Evolutionary conservation across 164 flowering plant genomes (phyloP), one percentile per base, ranked within the genome.

Genomic region (Litsea cubeba): DNA sequence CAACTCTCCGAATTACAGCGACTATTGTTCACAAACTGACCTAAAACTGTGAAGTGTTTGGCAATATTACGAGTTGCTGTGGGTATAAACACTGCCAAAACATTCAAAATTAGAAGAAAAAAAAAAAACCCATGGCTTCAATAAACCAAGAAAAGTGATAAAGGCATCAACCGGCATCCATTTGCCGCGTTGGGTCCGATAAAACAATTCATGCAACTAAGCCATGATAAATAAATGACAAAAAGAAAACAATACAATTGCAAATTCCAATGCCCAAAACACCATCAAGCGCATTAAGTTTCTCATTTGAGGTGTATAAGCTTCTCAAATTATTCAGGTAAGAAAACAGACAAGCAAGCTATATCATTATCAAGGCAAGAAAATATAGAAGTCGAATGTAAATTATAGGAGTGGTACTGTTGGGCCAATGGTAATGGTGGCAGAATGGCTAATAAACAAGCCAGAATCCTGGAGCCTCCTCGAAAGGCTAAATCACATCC

Each of bases 61-160:
- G 81, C 54, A 54, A 71, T 65, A 50, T 71, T 46, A 72, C 51
- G 1, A 50, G 50, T 18, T 64, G 50, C 81, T 69, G 54, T 6
- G 2, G 54, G 72, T 11, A 78, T 69, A 65, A 68, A 46, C 40
- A n/a, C 83, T 78, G 84, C 73, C 51, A 76, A 77, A 50, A 57
- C 50, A 76, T 20, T 69, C 26, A 20, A 17, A 15, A 58, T 50
- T 57, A 69, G 67, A 65, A 58, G 68, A 28, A 25, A 66, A 22
- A 18, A 69, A 62, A 65, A 58, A 68, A 18, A 1, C n/a, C 12
- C 20, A 54, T 54, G n/a, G 20, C 60, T 15, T 20, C 60, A 54
- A 15, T 54, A 54, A 17, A 15, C 17, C 20, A 23, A 60, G 1
- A 65, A 22, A 15, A 69, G 23, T 24, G 49, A 69, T 46, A 25